A percentile compares a stretch with the other conserved stretches of the same genome.
Conservation (phyloP, 345 rosid species). For the Brassica carinata region DNA sequence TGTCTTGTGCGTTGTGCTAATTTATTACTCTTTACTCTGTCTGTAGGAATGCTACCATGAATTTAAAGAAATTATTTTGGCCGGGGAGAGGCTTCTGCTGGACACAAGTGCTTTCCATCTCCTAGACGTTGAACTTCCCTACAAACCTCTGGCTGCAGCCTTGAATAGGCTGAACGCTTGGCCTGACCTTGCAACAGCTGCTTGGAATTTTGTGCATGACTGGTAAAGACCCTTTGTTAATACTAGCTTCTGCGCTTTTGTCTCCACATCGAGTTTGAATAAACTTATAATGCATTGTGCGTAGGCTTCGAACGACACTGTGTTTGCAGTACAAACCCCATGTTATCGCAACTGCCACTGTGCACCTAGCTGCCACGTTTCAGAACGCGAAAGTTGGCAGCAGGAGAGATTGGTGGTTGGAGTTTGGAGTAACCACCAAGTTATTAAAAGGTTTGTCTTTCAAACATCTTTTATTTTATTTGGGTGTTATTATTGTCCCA, state of each 20-base stretch:
- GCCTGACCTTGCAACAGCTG: conserved; percentile 50
- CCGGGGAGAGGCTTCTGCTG: conserved; percentile 54
- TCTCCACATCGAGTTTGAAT: background rate
- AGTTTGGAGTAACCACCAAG: conserved; percentile 63
- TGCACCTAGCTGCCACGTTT: conserved; percentile 65
- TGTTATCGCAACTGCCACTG: conserved; percentile 61
- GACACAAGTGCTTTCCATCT: conserved; percentile 57
- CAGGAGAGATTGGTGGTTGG: conserved; percentile 66
- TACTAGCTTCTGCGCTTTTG: background rate
- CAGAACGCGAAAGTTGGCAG: conserved; percentile 54
- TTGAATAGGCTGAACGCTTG: conserved; percentile 46
- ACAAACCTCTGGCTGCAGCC: conserved; percentile 55
- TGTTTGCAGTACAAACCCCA: conserved; percentile 70
- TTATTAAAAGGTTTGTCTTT: conserved; percentile 51
- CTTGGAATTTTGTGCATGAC: conserved; percentile 71
- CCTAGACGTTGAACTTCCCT: conserved; percentile 61
- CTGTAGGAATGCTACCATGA: conserved; percentile 54
- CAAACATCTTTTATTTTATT: background rate
- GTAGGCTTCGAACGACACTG: conserved; percentile 57
- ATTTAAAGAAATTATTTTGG: conserved; percentile 54
- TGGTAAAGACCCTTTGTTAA: conserved; percentile 46
- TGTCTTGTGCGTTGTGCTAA: background rate
- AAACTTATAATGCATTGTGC: conserved; percentile 1
- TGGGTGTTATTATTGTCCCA: too few species aligned
- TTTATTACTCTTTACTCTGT: conserved; percentile 4